Base-by-base conservation (phyloP, 768 basidiomycete genomes). In the Macrolepiota dolichaula region DNA sequence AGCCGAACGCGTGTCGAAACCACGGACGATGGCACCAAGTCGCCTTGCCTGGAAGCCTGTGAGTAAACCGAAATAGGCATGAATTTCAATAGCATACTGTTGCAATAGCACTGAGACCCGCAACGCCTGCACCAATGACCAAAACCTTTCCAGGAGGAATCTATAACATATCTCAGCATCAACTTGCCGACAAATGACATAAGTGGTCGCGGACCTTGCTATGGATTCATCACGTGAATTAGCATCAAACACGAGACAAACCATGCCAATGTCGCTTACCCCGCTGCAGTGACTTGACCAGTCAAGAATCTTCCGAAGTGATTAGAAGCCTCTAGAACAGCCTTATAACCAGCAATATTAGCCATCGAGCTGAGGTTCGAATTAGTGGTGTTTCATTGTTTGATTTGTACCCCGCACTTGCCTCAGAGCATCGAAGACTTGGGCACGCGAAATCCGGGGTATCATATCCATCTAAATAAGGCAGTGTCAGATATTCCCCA, bases 311-410 rank as follows among this genome's bases (percentile, higher is more conserved):
- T 80, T 68, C 92, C 92, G 67, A 95, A 95, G 69, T 91, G 84
- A 71, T 92, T 94, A 25, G 92, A 91, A 32, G 93, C 93, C 72
- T 95, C 93, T 69, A 95, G 72, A 51, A 95, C 92, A 42, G 93
- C 93, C 72, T 95, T 93, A 73, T 95, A 95, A 12, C 93, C 93
- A n/a, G 92, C 84, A 44, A 93, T 94, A 69, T 94, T 95, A n/a
- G 89, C 87, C 93, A 95, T 95, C 25, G 92, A 94, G 68, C 93
- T 93, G 59, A 5, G 57, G 17, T 46, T 32, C 37, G 51, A 49
- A n/a, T 57, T 32, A 63, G 44, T 55, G 52, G 51, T 35, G 12
- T 17, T 58, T 59, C 1, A 27, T 13, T 54, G 10, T 42, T 32
- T 27, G 62, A 36, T 57, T 27, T 15, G 25, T 40, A 47, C 58